A percentile compares a stretch with the other conserved stretches of the same genome.
phyloP scores from a whole-genome alignment of 1,284 basidiomycete species.

The Laetiporus sulphureus region DNA sequence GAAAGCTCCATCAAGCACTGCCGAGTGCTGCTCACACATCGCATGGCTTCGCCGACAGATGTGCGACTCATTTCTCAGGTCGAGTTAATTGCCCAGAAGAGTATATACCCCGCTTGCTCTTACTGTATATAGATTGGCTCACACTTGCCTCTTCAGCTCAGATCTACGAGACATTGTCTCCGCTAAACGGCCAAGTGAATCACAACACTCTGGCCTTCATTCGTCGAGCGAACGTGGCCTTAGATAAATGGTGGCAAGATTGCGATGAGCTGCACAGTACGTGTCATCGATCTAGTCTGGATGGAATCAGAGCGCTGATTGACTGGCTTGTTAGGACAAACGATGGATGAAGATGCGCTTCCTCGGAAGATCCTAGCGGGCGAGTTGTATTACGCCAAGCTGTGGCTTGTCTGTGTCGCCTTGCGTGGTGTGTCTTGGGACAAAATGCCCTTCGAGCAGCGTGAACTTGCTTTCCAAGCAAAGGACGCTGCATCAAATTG shows the following conservation, averaged over 20 bases:
- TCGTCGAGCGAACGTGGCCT: conserved; percentile 74
- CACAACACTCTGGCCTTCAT: conserved; percentile 82
- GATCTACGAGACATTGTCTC: conserved; percentile 83
- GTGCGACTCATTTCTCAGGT: conserved; percentile 82
- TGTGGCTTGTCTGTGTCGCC: conserved; percentile 91
- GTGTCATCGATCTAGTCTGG: conserved; percentile 12
- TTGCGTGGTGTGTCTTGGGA: conserved; percentile 89
- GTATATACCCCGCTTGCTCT: conserved; percentile 32
- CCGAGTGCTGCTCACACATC: conserved; percentile 73
- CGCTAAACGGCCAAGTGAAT: conserved; percentile 83
- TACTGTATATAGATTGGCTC: not conserved
- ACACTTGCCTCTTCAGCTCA: conserved; percentile 41
- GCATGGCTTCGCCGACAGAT: conserved; percentile 84
- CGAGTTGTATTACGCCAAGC: conserved; percentile 85
- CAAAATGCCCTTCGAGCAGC: conserved; percentile 90
- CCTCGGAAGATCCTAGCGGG: conserved; percentile 81
- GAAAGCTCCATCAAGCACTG: conserved; percentile 84
- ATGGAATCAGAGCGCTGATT: conserved; percentile 1
- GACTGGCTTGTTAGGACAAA: conserved; percentile 42
- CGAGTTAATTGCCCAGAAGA: conserved; percentile 88
- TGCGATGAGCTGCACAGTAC: conserved; percentile 78
- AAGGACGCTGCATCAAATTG: conserved; percentile 87
- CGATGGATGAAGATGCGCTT: conserved; percentile 79
- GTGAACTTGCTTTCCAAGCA: conserved; percentile 89
- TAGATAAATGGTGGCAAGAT: conserved; percentile 87